Conservation (phyloP, 2,329 filamentous ascomycete species). For the Trichophyton rubrum region DNA sequence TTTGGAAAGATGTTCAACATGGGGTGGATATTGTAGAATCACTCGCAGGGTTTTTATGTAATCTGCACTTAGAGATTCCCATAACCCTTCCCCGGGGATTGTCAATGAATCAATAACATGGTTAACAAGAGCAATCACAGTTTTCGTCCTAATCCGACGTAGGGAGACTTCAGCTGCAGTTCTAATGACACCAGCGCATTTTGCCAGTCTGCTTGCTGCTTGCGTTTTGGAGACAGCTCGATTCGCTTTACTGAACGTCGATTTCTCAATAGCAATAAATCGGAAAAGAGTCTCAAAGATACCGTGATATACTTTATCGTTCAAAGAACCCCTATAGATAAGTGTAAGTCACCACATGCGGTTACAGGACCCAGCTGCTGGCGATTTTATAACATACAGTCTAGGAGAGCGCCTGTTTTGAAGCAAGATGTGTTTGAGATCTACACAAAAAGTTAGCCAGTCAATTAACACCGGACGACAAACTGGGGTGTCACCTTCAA, state of each 20-base stretch:
- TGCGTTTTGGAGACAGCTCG: constrained; percentile 40
- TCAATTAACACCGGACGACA: neutral
- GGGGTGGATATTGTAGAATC: constrained; percentile 59
- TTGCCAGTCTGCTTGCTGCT: constrained; percentile 47
- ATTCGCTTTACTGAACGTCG: constrained; percentile 45
- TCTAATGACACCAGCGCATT: constrained; percentile 60
- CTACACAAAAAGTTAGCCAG: constrained; percentile 18
- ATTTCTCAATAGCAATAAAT: constrained; percentile 57
- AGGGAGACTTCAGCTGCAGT: constrained; percentile 58
- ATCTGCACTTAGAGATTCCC: constrained; percentile 58
- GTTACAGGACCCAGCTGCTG: neutral
- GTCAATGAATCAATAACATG: constrained; percentile 69
- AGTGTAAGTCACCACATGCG: constrained; percentile 2
- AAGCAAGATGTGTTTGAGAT: constrained; percentile 45
- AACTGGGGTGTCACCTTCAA: constrained; percentile 30
- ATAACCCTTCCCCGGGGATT: constrained; percentile 47
- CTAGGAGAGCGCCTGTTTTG: constrained; percentile 36
- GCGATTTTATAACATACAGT: constrained; percentile 20
- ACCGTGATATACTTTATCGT: constrained; percentile 66
- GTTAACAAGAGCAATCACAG: constrained; percentile 63
- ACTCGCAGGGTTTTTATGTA: constrained; percentile 65
- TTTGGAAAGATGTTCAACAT: constrained; percentile 64
- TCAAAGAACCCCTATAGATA: constrained; percentile 37
- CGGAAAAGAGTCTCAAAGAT: constrained; percentile 73
- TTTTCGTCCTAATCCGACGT: constrained; percentile 58